Conservation (phyloP, 1,139 yeast genomes). For the Lodderomyces jiufengensis region DNA sequence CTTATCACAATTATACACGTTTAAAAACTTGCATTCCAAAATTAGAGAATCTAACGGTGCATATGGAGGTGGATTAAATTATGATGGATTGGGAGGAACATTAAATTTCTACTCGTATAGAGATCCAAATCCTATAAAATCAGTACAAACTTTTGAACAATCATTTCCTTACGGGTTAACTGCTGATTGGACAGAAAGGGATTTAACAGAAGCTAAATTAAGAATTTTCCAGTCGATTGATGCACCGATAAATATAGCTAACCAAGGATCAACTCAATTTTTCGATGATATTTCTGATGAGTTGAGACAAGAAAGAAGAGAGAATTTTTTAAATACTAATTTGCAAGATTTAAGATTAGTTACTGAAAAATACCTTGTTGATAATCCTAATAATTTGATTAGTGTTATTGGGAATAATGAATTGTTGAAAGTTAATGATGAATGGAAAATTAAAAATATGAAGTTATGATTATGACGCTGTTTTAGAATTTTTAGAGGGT, state of each 20-base stretch:
- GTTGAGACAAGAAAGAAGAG: slow-evolving; percentile 78
- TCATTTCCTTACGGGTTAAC: slow-evolving; percentile 55
- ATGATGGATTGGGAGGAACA: slow-evolving; percentile 77
- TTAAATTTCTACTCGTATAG: slow-evolving; percentile 86
- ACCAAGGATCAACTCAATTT: slow-evolving; percentile 70
- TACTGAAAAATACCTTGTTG: slow-evolving; percentile 55
- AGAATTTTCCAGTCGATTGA: slow-evolving; percentile 88
- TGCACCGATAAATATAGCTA: slow-evolving; percentile 79
- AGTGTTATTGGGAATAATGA: slow-evolving; percentile 54
- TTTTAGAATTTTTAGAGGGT: too few relatives aligned
- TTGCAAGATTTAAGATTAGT: slow-evolving; percentile 61
- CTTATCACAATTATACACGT: slow-evolving; percentile 74
- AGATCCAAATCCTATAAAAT: slow-evolving; percentile 81
- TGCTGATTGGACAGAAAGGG: slow-evolving; percentile 51
- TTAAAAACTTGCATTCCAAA: slow-evolving; percentile 81
- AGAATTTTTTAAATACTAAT: slow-evolving; percentile 61
- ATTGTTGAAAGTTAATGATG: slow-evolving; percentile 25
- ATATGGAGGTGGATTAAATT: slow-evolving; percentile 91
- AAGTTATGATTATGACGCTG: too few relatives aligned
- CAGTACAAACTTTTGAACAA: slow-evolving; percentile 58
- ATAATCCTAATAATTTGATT: slow-evolving; percentile 23
- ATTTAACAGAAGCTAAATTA: slow-evolving; percentile 84
- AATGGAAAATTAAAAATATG: slow-evolving; percentile 24
- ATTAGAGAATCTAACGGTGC: slow-evolving; percentile 97
- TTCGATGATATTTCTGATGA: slow-evolving; percentile 72